Evolutionary conservation across 106 monocot species (phyloP).

Genomic region (Posidonia australis): DNA sequence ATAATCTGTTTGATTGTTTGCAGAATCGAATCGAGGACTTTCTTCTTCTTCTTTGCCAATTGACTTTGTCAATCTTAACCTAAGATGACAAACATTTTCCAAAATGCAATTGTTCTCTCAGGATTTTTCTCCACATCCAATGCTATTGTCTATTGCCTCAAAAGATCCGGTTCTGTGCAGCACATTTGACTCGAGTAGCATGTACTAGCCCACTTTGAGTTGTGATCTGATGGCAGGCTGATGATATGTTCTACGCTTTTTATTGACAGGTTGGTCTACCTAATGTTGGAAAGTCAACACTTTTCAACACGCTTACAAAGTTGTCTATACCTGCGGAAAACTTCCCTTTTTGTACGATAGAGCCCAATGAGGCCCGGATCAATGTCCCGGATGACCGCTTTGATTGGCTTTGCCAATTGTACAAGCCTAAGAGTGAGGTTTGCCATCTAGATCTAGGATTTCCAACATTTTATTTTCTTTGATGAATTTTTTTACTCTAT

Average conservation of each 20-base stretch:
- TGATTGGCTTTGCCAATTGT: conserved; percentile 86
- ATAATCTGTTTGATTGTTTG: too few relatives aligned
- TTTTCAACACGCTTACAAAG: conserved; percentile 94
- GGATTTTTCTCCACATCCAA: too few relatives aligned
- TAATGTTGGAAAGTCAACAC: conserved; percentile 94
- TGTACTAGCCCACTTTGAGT: not conserved
- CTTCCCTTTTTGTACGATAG: conserved; percentile 92
- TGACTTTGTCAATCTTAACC: too few relatives aligned
- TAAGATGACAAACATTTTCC: too few relatives aligned
- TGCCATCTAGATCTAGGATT: not conserved
- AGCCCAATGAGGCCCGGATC: conserved; percentile 83
- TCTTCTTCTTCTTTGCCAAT: too few relatives aligned
- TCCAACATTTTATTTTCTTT: too few relatives aligned
- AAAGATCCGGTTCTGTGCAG: not conserved
- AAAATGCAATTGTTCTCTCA: too few relatives aligned
- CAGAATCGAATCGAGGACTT: too few relatives aligned
- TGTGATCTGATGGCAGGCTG: not conserved
- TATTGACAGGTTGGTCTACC: conserved; percentile 80
- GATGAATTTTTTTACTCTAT: too few relatives aligned
- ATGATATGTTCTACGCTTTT: not conserved
- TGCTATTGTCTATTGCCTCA: too few relatives aligned
- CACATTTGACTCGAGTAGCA: not conserved
- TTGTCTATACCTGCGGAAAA: conserved; percentile 90
- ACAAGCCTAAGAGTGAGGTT: conserved; percentile 98
- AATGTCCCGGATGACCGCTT: conserved; percentile 83